Conservation (phyloP, 1,139 yeast species). For the Spencermartinsiella ligniputridi region DNA sequence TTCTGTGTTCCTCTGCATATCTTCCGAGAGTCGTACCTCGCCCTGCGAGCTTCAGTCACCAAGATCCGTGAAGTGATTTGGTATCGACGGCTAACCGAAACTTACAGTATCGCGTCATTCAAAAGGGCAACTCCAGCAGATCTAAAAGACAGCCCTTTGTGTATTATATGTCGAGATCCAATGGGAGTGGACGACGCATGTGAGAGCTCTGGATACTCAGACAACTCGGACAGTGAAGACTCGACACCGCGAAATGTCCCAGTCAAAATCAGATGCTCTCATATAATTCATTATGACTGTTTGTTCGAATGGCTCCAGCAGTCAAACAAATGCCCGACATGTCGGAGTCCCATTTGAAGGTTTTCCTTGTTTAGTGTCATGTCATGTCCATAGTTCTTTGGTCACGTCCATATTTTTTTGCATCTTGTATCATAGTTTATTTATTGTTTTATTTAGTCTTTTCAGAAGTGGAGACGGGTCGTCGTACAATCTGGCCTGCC, state of each 20-base stretch:
- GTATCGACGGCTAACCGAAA: constrained; percentile 18
- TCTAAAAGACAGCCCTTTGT: constrained; percentile 46
- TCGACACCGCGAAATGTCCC: constrained; percentile 7
- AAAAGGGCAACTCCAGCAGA: constrained; percentile 49
- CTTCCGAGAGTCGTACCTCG: constrained; percentile 26
- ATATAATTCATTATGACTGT: constrained; percentile 74
- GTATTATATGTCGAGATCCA: constrained; percentile 56
- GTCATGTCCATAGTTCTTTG: constrained; percentile 1
- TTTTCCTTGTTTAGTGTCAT: neutral
- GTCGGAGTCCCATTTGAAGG: constrained; percentile 17
- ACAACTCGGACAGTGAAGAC: neutral
- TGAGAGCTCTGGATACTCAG: constrained; percentile 3
- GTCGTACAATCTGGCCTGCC: neutral
- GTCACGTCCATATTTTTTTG: constrained; percentile 4
- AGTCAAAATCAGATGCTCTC: constrained; percentile 56
- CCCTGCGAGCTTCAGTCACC: constrained; percentile 25
- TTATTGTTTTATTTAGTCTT: constrained; percentile 6
- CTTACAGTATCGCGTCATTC: constrained; percentile 42
- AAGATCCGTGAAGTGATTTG: constrained; percentile 26
- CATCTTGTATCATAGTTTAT: constrained; percentile 2
- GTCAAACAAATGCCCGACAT: constrained; percentile 44
- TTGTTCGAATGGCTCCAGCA: constrained; percentile 80
- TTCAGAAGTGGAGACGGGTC: neutral
- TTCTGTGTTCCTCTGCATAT: constrained; percentile 28
- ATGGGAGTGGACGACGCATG: constrained; percentile 12